Evolutionary conservation across 805 yeast species (phyloP).

Genomic region (Ogataea minuta): DNA sequence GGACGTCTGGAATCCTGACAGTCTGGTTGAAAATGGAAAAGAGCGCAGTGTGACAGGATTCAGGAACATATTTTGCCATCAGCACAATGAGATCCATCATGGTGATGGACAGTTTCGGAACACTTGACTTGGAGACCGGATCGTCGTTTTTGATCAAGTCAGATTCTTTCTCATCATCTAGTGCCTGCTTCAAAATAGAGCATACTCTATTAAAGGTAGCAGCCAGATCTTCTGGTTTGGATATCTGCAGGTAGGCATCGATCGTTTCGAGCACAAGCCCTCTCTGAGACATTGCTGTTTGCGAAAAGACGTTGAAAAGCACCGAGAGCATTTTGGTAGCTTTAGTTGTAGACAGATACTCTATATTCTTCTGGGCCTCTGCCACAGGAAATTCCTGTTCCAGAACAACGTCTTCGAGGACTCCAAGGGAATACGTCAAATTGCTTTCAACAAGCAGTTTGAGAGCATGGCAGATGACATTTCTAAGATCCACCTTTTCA

Average conservation of each 20-base stretch:
- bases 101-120: constrained; percentile 66
- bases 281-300: constrained; percentile 80
- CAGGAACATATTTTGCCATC: constrained; percentile 82
- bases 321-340: constrained; percentile 81
- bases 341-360: constrained; percentile 55
- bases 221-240: constrained; percentile 63
- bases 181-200: constrained; percentile 67
- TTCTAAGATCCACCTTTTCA: constrained; percentile 70
- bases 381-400: constrained; percentile 59
- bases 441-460: constrained; percentile 77
- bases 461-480: constrained; percentile 78
- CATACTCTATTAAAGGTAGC: constrained; percentile 85
- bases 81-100: constrained; percentile 89
- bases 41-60: constrained; percentile 64
- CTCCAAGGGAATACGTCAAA: constrained; percentile 59
- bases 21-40: constrained; percentile 76
- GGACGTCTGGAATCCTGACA: constrained; percentile 54
- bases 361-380: constrained; percentile 55
- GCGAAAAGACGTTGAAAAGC: constrained; percentile 88
- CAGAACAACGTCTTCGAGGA: constrained; percentile 54
- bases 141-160: constrained; percentile 35
- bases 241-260: constrained; percentile 71
- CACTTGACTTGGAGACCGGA: constrained; percentile 32
- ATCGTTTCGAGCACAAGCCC: constrained; percentile 84
- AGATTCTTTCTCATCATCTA: constrained; percentile 53